Evolutionary conservation across 140 eudicot species (phyloP), one percentile per base, ranked within the genome.

Genomic region (Stevia rebaudiana): DNA sequence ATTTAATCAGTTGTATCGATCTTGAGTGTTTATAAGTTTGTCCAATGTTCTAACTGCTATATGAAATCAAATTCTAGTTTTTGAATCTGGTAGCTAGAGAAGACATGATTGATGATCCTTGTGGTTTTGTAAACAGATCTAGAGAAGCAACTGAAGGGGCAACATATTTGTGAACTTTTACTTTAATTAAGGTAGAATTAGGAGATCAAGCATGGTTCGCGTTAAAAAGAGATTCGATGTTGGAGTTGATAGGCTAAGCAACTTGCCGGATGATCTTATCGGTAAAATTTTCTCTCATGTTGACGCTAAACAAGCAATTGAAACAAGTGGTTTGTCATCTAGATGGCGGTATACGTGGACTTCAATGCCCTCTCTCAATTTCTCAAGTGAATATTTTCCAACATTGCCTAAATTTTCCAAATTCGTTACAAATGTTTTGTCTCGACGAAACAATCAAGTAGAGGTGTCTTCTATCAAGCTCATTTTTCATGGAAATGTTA

Each of bases 211-310:
- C n/a, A n/a, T n/a, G n/a, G n/a, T n/a, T n/a, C n/a, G n/a, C n/a
- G n/a, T n/a, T n/a, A 39, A 22, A 61, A n/a, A 2, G 0, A 55
- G 42, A 55, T 44, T 13, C 23, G 58, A 56, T n/a, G 56, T 40
- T 6, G 44, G 55, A n/a, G 57, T 1, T 11, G 74, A 68, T 43
- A 40, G 75, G 42, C 36, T 69, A 22, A 69, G 77, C 65, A 52
- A 15, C 65, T 24, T 71, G 57, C 65, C 76, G 10, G 70, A 71
- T 1, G 47, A 37, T 41, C 13, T 71, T n/a, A 68, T 68, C 8
- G 55, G 55, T 11, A 40, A 55, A 40, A 41, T 68, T 2, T 19
- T 68, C 43, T 68, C 56, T 41, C 55, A 22, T 42, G 25, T 55
- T 6, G 5, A 13, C 65, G 41, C 25, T 24, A 54, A 28, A 43